Evolutionary conservation across 345 rosid genomes (phyloP).

Genomic region (Conringia planisiliqua): DNA sequence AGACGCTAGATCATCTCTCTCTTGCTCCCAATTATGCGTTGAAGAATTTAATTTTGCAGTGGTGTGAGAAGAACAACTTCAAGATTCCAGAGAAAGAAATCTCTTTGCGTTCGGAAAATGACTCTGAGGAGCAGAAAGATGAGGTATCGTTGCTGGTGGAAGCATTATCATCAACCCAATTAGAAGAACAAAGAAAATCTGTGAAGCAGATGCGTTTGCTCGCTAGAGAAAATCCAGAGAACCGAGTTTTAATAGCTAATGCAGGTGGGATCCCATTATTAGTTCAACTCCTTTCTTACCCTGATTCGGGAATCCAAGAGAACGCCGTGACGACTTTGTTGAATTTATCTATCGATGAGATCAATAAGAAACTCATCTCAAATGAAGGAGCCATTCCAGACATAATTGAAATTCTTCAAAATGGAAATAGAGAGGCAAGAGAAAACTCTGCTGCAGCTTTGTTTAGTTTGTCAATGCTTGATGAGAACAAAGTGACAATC

Average conservation of each 20-base stretch:
- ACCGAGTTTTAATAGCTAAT: constrained; percentile 51
- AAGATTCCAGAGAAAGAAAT: constrained; percentile 44
- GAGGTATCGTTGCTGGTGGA: constrained; percentile 40
- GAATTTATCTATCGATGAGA: constrained; percentile 69
- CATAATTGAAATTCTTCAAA: constrained; percentile 50
- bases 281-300: constrained; percentile 58
- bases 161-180: constrained; percentile 42
- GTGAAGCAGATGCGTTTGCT: constrained; percentile 60
- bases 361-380: constrained; percentile 58
- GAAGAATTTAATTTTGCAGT: constrained; percentile 57
- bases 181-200: constrained; percentile 60
- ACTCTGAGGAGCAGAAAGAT: constrained; percentile 28
- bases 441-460: constrained; percentile 85
- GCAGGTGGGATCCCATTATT: constrained; percentile 51
- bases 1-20: constrained; percentile 50
- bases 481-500: constrained; percentile 65
- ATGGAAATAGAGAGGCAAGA: constrained; percentile 58
- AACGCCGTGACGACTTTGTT: constrained; percentile 68
- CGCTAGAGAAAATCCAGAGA: constrained; percentile 62
- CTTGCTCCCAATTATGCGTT: constrained; percentile 70
- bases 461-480: constrained; percentile 78
- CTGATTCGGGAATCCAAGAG: constrained; percentile 62
- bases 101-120: background rate
- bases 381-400: constrained; percentile 55
- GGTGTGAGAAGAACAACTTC: constrained; percentile 73